Base-by-base conservation (phyloP, 2,329 filamentous ascomycete species). In the Verticillium isaacii region DNA sequence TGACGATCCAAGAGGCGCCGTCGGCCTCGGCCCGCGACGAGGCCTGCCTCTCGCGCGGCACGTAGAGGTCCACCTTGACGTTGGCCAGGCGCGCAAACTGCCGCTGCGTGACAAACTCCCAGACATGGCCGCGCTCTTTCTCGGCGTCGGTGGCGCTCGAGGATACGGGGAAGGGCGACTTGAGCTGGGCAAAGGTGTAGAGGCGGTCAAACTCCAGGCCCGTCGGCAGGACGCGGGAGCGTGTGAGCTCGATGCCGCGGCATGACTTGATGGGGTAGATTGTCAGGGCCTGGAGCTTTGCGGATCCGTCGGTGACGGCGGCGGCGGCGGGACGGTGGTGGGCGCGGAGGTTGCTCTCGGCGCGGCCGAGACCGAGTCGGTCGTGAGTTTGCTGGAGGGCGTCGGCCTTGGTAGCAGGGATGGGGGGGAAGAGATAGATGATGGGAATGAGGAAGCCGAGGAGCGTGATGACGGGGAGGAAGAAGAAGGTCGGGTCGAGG, bases 231-330 rank as follows among this genome's bases (percentile, higher is more conserved):
- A 95, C 82, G 60, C 85, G 83, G 63, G 85, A 85, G 64, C 82
- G 77, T 59, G 84, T 77, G 56, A 97, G 75, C 75, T 95, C 91
- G 60, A 96, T 86, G 32, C 89, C 90, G 61, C 79, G 80, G 73
- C 92, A 96, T 61, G 90, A 92, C 77, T 96, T 94, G 73, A 97
- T 77, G 1, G 93, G 93, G 73, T 95, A 94, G 63, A 93, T 83
- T 77, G 88, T 89, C 59, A 96, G 79, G 61, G 89, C 90, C 73
- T 92, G 75, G 59, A 84, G 72, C 65, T 55, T 70, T 64, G 59
- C 39, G 11, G 14, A 39, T 52, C 62, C 36, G 39, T 29, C 12
- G 12, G 45, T 36, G 15, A 54, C 54, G 34, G 32, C 61, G 32
- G 61, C 32, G 12, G 39, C 45, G 29, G 70, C 34, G 66, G 64